A percentile compares a stretch with the other conserved stretches of the same genome.
These are phyloP conservation scores for Nakaseomyces glabratus DNA, from an alignment of 1,139 yeast species.

Conservation along the genomic window DNA sequence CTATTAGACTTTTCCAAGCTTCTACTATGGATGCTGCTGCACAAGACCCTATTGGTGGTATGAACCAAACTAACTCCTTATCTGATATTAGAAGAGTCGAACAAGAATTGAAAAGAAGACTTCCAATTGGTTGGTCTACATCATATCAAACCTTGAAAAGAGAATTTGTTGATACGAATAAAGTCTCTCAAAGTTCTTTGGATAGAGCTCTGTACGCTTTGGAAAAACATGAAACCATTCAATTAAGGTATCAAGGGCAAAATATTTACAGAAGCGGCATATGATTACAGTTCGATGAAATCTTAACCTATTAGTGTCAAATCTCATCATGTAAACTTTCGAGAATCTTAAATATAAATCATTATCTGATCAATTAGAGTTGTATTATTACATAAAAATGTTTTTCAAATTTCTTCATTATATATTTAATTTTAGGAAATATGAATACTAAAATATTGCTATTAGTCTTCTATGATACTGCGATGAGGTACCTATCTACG, in stretches of 20 bases:
- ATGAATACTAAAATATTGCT: too few species aligned
- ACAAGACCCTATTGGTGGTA: conserved; percentile 52
- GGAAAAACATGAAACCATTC: conserved; percentile 80
- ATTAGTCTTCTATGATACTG: too few species aligned
- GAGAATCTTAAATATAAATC: too few species aligned
- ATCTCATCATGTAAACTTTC: too few species aligned
- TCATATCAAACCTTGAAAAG: conserved; percentile 74
- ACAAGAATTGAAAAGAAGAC: conserved; percentile 74
- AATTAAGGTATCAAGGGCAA: conserved; percentile 82
- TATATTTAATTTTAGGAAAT: too few species aligned
- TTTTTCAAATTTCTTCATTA: too few species aligned
- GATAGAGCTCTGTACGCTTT: conserved; percentile 75
- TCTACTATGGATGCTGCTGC: conserved; percentile 98
- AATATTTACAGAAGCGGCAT: conserved; percentile 76
- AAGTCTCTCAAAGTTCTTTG: conserved; percentile 60
- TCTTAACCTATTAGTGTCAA: too few species aligned
- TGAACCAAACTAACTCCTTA: conserved; percentile 41
- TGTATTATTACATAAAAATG: too few species aligned
- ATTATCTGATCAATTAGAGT: too few species aligned
- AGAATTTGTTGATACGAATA: conserved; percentile 71
- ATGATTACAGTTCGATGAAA: conserved; percentile 24
- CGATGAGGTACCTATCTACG: too few species aligned
- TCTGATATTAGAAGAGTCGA: conserved; percentile 74
- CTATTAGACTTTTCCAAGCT: conserved; percentile 86
- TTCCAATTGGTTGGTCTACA: conserved; percentile 96